phyloP scores from a whole-genome alignment of 2,329 filamentous ascomycete genomes.

The Trichoderma polysporum region DNA sequence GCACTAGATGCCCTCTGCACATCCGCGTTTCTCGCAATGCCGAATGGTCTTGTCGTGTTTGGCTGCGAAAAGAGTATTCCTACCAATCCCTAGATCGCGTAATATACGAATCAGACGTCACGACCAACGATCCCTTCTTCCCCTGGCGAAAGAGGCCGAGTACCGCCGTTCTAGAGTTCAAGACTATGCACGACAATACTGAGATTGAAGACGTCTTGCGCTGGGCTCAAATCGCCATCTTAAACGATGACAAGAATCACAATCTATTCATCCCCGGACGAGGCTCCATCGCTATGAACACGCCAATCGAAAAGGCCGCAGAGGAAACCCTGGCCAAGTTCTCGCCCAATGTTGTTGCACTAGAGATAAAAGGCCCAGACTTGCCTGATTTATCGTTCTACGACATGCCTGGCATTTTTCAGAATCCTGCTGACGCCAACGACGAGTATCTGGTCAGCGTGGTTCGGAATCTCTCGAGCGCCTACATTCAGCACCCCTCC shows the following conservation, averaged over 20 bases:
- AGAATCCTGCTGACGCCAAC: slow-evolving; percentile 61
- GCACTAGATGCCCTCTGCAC: slow-evolving; percentile 77
- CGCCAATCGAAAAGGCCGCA: slow-evolving; percentile 36
- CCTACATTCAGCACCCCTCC: slow-evolving; percentile 67
- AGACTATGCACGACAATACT: slow-evolving; percentile 57
- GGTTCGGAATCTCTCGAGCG: slow-evolving; percentile 66
- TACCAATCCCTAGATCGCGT: slow-evolving; percentile 45
- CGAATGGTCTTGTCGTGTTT: slow-evolving; percentile 68
- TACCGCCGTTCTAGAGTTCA: slow-evolving; percentile 57
- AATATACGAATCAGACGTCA: slow-evolving; percentile 49
- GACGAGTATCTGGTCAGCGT: slow-evolving; percentile 70
- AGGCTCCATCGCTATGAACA: slow-evolving; percentile 41
- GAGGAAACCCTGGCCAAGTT: slow-evolving; percentile 62
- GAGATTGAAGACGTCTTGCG: slow-evolving; percentile 67
- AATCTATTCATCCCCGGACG: slow-evolving; percentile 55
- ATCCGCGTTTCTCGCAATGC: slow-evolving; percentile 64
- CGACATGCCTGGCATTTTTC: slow-evolving; percentile 81
- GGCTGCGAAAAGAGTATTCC: slow-evolving; percentile 63
- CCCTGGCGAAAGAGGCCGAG: slow-evolving; percentile 60
- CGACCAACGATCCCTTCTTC: slow-evolving; percentile 54
- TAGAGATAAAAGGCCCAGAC: slow-evolving; percentile 71
- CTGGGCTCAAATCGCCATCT: slow-evolving; percentile 73
- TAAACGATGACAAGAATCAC: slow-evolving; percentile 63
- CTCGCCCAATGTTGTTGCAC: slow-evolving; percentile 75
- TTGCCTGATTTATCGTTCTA: slow-evolving; percentile 78